Base-by-base conservation (phyloP, 441 rosid species). In the Populus tomentosa region DNA sequence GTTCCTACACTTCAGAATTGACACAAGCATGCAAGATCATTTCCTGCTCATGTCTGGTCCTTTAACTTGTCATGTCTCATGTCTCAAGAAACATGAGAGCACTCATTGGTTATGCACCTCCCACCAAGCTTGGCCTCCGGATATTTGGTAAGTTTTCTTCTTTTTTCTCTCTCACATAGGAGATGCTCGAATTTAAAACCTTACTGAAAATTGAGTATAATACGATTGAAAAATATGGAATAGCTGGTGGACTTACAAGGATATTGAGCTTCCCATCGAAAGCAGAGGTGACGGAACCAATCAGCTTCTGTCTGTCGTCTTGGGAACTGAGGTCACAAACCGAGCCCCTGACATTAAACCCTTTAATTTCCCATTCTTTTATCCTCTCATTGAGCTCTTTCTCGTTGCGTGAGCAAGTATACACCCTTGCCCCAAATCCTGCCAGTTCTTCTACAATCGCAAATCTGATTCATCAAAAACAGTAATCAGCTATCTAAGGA, bases 371-470 rank as follows among this genome's bases (percentile, higher is more conserved):
- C 85, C 82, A 82, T 53, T 76, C 85, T 5, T 23, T 10, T 4
- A 79, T 10, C n/a, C 77, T 38, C 10, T 73, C 50, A 0, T 82
- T 73, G 1, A 82, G 70, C 23, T 82, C 76, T 30, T n/a, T n/a
- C 14, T 75, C 69, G 53, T 69, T 76, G n/a, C 85, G 77, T 0
- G 85, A 82, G 36, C 85, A 82, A 8, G 74, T 79, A 42, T 79
- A 75, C 20, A 82, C 85, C 24, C 40, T 73, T 24, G 77, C 85
- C 33, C 82, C 85, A 14, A 79, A 70, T 26, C 78, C 75, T 20
- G 80, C 80, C 5, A 82, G 71, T 69, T 82, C 82, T 24, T 82
- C 85, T 3, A 79, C 85, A 0, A 76, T 79, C 7, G 79, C 82
- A 38, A 72, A 30, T 36, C 82, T 82, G 26, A 36, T 3, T 9